Percentiles rank a stretch among this genome's conserved stretches.
phyloP scores from a whole-genome alignment of 371 early-diverging fungal genomes.

The Syncephalis plumigaleata region DNA sequence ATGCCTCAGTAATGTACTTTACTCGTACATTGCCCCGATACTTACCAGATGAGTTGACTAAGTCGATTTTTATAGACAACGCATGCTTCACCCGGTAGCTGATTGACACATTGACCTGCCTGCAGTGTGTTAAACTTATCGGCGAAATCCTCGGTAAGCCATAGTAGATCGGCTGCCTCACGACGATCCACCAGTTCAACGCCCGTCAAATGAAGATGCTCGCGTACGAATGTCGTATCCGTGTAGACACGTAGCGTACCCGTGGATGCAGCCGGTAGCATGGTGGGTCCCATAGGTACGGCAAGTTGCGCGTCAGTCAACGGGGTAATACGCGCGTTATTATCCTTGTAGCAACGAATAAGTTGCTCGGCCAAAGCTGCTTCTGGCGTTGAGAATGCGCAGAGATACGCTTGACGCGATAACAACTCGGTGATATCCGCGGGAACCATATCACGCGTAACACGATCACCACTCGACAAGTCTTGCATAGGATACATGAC shows the following conservation, averaged over 20 bases:
- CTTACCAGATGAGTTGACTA: conserved; percentile 25
- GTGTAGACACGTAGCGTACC: too few species aligned
- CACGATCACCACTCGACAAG: conserved; percentile 22
- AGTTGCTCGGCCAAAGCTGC: conserved; percentile 18
- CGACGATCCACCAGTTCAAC: too few species aligned
- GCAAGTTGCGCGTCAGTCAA: too few species aligned
- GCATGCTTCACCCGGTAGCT: conserved; percentile 28
- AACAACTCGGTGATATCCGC: conserved; percentile 17
- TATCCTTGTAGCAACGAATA: conserved; percentile 14
- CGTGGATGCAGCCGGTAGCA: too few species aligned
- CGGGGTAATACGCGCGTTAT: neutral
- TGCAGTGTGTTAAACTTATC: conserved; percentile 28
- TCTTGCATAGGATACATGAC: conserved; percentile 35
- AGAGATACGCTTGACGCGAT: conserved; percentile 25
- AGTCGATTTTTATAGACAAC: conserved; percentile 27
- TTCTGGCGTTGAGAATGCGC: conserved; percentile 16
- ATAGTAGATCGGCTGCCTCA: too few species aligned
- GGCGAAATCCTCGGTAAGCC: conserved; percentile 15
- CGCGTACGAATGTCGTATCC: conserved; percentile 1
- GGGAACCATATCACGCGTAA: conserved; percentile 29
- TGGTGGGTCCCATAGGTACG: too few species aligned
- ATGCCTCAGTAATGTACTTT: too few species aligned
- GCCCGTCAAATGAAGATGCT: too few species aligned
- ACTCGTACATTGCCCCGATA: too few species aligned
- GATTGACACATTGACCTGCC: conserved; percentile 25